Percentiles rank a stretch among this genome's conserved stretches.
Conservation (phyloP, 257 asterid species). For the Solanum medicagineum region DNA sequence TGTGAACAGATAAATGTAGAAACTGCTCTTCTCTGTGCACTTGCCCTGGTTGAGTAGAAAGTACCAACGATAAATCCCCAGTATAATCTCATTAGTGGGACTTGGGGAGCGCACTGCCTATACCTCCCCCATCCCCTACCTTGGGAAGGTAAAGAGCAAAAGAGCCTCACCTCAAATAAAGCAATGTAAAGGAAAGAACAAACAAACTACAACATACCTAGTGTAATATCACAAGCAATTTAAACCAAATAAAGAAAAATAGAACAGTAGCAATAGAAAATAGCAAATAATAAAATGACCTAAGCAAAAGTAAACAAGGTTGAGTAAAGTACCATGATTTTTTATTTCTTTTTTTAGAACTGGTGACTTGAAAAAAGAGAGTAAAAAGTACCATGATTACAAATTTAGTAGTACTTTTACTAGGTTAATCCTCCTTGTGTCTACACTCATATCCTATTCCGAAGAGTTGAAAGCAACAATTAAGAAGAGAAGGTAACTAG, state of each 20-base stretch:
- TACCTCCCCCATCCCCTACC: no score
- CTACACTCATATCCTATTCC: background rate
- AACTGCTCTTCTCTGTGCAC: background rate
- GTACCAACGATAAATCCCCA: background rate
- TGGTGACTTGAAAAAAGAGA: background rate
- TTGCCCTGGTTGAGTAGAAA: background rate
- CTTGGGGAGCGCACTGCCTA: no score
- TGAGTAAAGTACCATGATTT: no score
- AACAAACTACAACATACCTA: no score
- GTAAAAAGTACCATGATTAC: background rate
- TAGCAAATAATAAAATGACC: no score
- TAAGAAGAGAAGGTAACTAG: background rate
- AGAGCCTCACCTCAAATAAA: no score
- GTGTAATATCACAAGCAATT: no score
- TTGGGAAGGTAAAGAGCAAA: no score
- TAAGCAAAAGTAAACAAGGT: background rate
- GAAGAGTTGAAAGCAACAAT: background rate
- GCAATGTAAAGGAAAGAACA: no score
- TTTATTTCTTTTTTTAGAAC: background rate
- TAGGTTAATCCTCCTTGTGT: background rate
- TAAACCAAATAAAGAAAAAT: no score
- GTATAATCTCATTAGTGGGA: no score
- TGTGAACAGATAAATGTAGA: background rate
- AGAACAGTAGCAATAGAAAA: no score
- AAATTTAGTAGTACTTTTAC: background rate